Percentiles rank a stretch among this genome's conserved stretches.
Conservation (phyloP, 2,329 filamentous ascomycete genomes). For the Hymenoscyphus repandus region DNA sequence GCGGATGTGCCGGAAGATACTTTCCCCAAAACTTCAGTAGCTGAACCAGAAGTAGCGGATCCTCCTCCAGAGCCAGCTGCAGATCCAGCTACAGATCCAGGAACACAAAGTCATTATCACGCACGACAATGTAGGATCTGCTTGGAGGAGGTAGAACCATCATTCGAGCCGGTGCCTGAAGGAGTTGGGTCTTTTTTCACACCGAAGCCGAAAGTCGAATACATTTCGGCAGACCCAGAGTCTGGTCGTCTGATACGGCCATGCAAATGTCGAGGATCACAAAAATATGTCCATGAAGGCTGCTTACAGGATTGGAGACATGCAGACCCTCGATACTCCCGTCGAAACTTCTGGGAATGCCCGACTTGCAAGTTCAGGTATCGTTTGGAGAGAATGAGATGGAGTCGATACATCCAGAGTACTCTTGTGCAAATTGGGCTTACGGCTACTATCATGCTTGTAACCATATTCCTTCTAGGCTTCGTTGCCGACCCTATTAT, state of each 20-base stretch:
- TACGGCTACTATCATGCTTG: constrained; percentile 65
- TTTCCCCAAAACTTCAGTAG: too few relatives aligned
- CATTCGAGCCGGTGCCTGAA: constrained; percentile 49
- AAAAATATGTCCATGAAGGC: constrained; percentile 89
- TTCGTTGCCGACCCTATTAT: constrained; percentile 92
- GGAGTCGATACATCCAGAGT: constrained; percentile 66
- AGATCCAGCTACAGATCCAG: constrained; percentile 15
- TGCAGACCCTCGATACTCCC: constrained; percentile 57
- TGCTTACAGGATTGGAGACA: constrained; percentile 82
- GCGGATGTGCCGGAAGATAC: too few relatives aligned
- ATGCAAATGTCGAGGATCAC: constrained; percentile 88
- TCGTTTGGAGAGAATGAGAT: constrained; percentile 69
- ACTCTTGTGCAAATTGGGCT: constrained; percentile 61
- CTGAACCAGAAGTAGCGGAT: too few relatives aligned
- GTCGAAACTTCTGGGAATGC: constrained; percentile 78
- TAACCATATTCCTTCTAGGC: constrained; percentile 75
- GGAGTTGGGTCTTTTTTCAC: constrained; percentile 52
- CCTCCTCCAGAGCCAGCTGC: constrained; percentile 16
- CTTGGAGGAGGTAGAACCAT: constrained; percentile 62
- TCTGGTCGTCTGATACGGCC: constrained; percentile 78
- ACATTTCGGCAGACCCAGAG: constrained; percentile 68
- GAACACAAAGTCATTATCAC: constrained; percentile 50
- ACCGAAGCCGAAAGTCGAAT: constrained; percentile 53
- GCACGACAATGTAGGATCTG: constrained; percentile 85
- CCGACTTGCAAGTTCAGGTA: constrained; percentile 85